Conservation (phyloP, 2,329 filamentous ascomycete genomes). For the Tolypocladium sp. region DNA sequence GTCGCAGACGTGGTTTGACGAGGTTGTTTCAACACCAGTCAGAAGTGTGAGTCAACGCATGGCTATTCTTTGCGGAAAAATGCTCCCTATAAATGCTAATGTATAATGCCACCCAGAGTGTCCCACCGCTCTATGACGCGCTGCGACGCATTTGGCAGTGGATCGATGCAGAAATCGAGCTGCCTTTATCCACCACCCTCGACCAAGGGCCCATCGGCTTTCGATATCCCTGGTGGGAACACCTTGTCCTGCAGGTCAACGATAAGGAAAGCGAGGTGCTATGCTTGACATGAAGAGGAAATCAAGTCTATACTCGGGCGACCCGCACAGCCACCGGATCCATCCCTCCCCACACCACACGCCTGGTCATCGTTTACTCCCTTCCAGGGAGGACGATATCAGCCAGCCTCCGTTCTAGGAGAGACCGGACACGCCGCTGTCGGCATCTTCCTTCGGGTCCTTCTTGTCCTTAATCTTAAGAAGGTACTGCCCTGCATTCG, state of each 20-base stretch:
- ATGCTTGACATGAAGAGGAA: constrained; percentile 24
- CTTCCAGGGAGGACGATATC: background rate
- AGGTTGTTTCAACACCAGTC: constrained; percentile 25
- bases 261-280: constrained; percentile 23
- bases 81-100: constrained; percentile 6
- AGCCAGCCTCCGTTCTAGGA: background rate
- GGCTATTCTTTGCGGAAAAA: background rate
- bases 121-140: constrained; percentile 25
- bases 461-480: constrained; percentile 19
- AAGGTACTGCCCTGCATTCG: constrained; percentile 27
- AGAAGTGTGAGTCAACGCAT: constrained; percentile 25
- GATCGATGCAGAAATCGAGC: constrained; percentile 19
- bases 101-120: constrained; percentile 20
- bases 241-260: constrained; percentile 22
- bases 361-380: background rate
- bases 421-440: constrained; percentile 26
- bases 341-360: background rate
- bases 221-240: constrained; percentile 30
- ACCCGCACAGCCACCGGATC: background rate
- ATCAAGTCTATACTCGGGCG: background rate
- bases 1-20: constrained; percentile 24
- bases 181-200: constrained; percentile 5
- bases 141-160: constrained; percentile 24
- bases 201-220: constrained; percentile 15
- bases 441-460: constrained; percentile 23